Evolutionary conservation across 805 yeast genomes (phyloP).

Genomic region (Hanseniaspora singularis): DNA sequence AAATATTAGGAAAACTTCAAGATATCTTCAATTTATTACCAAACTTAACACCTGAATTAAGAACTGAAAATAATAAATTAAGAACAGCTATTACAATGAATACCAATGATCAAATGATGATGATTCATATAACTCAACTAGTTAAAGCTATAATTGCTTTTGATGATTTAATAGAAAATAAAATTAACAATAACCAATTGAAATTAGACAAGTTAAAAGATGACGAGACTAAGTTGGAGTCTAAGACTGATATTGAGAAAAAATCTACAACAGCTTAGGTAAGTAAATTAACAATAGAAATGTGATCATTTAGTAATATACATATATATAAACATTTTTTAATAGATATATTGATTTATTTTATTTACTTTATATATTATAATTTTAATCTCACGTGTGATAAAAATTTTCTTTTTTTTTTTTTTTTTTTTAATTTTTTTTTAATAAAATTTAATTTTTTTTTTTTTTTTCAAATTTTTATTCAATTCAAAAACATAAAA

Average conservation of each 20-base stretch:
- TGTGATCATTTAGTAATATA: too few species aligned
- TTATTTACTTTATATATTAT: too few species aligned
- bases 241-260: not conserved
- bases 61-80: slow-evolving; percentile 28
- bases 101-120: slow-evolving; percentile 93
- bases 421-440: too few species aligned
- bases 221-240: slow-evolving; percentile 26
- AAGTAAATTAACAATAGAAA: too few species aligned
- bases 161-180: slow-evolving; percentile 92
- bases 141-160: slow-evolving; percentile 92
- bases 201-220: slow-evolving; percentile 27
- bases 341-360: too few species aligned
- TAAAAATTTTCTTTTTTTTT: too few species aligned
- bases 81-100: slow-evolving; percentile 76
- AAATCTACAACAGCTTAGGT: not conserved
- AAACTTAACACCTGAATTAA: slow-evolving; percentile 37
- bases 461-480: too few species aligned
- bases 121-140: slow-evolving; percentile 74
- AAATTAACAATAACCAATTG: slow-evolving; percentile 62
- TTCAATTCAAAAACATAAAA: too few species aligned
- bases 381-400: too few species aligned
- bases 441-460: too few species aligned
- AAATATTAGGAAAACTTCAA: slow-evolving; percentile 82
- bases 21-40: slow-evolving; percentile 91
- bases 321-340: too few species aligned